Percentiles rank a stretch among this genome's conserved stretches.
Conservation (phyloP, 495 filamentous ascomycete genomes). For the Aspergillus bertholletiae region DNA sequence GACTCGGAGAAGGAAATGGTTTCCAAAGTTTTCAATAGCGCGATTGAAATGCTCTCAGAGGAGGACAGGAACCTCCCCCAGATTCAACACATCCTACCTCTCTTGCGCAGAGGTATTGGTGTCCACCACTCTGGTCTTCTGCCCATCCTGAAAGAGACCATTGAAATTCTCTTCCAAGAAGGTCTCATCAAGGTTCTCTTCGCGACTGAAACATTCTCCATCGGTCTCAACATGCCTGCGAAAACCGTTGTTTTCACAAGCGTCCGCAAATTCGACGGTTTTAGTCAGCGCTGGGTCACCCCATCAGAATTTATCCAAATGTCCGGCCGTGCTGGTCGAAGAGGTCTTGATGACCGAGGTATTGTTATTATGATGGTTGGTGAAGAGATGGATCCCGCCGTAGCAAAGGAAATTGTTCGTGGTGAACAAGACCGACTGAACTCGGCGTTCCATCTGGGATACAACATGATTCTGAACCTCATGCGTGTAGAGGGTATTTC, state of each 20-base stretch:
- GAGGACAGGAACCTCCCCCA: conserved; percentile 85
- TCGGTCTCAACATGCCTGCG: conserved; percentile 97
- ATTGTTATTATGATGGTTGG: conserved; percentile 99
- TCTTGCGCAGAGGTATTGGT: conserved; percentile 88
- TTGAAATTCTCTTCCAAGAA: conserved; percentile 98
- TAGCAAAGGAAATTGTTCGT: conserved; percentile 89
- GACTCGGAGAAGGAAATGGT: conserved; percentile 97
- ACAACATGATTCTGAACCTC: conserved; percentile 98
- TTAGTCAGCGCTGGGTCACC: conserved; percentile 76
- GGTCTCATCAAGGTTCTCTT: conserved; percentile 97
- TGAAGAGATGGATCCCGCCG: conserved; percentile 90
- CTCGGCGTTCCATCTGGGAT: conserved; percentile 96
- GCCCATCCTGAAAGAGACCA: conserved; percentile 96
- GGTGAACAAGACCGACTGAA: conserved; percentile 95
- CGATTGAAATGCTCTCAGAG: conserved; percentile 83
- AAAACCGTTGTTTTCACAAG: conserved; percentile 98
- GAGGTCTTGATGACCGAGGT: conserved; percentile 95
- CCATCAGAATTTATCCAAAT: conserved; percentile 98
- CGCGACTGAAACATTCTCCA: conserved; percentile 97
- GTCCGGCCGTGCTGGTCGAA: conserved; percentile 92
- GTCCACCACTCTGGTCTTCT: conserved; percentile 95
- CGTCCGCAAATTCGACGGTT: conserved; percentile 91
- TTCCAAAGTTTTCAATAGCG: conserved; percentile 84
- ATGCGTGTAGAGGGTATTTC: conserved; percentile 95
- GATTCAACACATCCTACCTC: conserved; percentile 84